A percentile compares a stretch with the other conserved stretches of the same genome.
phyloP scores from a whole-genome alignment of 305 asterid species.

The Fraxinus baroniana region DNA sequence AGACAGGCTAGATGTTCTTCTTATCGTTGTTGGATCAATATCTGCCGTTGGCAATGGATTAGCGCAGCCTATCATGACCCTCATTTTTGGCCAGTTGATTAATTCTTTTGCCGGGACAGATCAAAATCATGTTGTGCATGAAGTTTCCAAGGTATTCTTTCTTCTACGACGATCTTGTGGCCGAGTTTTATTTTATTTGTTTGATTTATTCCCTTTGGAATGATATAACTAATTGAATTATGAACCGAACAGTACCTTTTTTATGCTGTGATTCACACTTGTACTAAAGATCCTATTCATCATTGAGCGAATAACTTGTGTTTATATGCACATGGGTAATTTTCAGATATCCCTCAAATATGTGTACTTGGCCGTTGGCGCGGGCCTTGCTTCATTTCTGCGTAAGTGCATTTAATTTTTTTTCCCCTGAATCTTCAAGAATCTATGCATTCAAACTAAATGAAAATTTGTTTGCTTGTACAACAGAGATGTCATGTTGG shows the following conservation, averaged over 20 bases:
- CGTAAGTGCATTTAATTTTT: constrained; percentile 40
- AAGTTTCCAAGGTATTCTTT: constrained; percentile 42
- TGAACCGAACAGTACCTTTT: not conserved
- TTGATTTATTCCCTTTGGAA: not conserved
- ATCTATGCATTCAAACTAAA: not conserved
- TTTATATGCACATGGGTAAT: constrained; percentile 10
- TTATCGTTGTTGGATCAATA: constrained; percentile 46
- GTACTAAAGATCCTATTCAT: not conserved
- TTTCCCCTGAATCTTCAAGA: not conserved
- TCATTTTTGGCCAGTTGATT: constrained; percentile 54
- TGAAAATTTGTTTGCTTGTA: not conserved
- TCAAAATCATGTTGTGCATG: constrained; percentile 38
- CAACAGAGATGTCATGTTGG: constrained; percentile 80
- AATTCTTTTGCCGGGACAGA: constrained; percentile 45
- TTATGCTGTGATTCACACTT: not conserved
- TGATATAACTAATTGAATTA: not conserved
- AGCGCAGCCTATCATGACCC: constrained; percentile 62
- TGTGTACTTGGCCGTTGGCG: constrained; percentile 59
- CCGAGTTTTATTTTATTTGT: not conserved
- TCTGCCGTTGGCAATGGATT: constrained; percentile 49
- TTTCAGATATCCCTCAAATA: constrained; percentile 48
- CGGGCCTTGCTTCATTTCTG: constrained; percentile 53
- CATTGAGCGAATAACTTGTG: not conserved
- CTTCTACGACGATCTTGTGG: not conserved
- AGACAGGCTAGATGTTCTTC: constrained; percentile 37